Conservation (phyloP, 768 basidiomycete genomes). For the Guyanaporus albipodus region DNA sequence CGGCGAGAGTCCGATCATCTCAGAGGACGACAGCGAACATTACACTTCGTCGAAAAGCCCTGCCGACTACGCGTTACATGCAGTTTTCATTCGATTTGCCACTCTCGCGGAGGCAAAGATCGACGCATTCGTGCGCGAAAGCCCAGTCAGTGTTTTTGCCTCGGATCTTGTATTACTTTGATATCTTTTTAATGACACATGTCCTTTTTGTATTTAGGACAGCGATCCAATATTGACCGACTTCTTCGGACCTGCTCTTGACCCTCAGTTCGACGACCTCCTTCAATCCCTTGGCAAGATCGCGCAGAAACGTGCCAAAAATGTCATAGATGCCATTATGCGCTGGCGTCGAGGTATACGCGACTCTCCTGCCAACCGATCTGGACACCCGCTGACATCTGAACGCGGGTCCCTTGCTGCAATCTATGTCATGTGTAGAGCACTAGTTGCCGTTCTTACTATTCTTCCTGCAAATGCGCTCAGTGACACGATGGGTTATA, state of each 20-base stretch:
- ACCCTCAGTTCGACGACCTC: slow-evolving; percentile 78
- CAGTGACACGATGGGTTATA: slow-evolving; percentile 72
- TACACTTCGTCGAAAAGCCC: slow-evolving; percentile 75
- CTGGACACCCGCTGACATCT: slow-evolving; percentile 32
- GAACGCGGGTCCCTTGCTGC: slow-evolving; percentile 80
- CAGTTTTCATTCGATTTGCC: slow-evolving; percentile 84
- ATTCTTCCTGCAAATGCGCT: slow-evolving; percentile 72
- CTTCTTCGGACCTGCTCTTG: slow-evolving; percentile 67
- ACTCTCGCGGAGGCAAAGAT: slow-evolving; percentile 77
- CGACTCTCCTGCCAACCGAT: slow-evolving; percentile 44
- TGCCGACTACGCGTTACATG: slow-evolving; percentile 84
- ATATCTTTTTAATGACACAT: slow-evolving; percentile 3
- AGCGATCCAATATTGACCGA: slow-evolving; percentile 62
- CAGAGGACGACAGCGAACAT: slow-evolving; percentile 61
- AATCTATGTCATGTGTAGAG: slow-evolving; percentile 87
- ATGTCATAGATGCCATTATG: slow-evolving; percentile 82
- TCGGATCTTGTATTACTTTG: neutral
- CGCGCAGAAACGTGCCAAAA: slow-evolving; percentile 78
- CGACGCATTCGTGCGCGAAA: slow-evolving; percentile 64
- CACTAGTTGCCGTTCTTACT: slow-evolving; percentile 73
- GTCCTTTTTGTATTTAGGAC: slow-evolving; percentile 44
- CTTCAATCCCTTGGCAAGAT: slow-evolving; percentile 83
- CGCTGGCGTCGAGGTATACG: slow-evolving; percentile 81
- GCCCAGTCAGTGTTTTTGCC: slow-evolving; percentile 48
- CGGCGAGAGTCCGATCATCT: slow-evolving; percentile 50